Percentiles rank a stretch among this genome's conserved stretches.
phyloP scores from a whole-genome alignment of 768 basidiomycete genomes.

The Pulveroboletus sp. region DNA sequence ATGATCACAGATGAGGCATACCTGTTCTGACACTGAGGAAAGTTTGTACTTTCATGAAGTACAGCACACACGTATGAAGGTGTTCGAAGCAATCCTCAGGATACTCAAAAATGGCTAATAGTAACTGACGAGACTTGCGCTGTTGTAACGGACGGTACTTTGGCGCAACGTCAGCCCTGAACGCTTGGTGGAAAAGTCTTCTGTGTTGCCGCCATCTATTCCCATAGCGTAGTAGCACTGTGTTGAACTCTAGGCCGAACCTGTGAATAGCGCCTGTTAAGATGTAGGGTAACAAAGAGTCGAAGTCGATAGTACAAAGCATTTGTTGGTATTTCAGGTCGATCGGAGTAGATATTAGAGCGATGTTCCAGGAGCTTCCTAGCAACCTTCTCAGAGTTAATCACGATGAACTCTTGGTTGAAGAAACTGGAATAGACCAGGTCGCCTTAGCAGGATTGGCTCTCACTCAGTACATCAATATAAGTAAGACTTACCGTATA shows the following conservation, averaged over 20 bases:
- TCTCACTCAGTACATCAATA: background rate
- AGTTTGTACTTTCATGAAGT: background rate
- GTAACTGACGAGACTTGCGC: slow-evolving; percentile 26
- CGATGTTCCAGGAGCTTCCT: slow-evolving; percentile 26
- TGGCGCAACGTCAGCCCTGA: slow-evolving; percentile 23
- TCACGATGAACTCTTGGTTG: slow-evolving; percentile 23
- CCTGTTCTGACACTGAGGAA: slow-evolving; percentile 8
- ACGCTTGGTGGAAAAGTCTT: slow-evolving; percentile 35
- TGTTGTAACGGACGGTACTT: slow-evolving; percentile 33
- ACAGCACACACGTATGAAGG: slow-evolving; percentile 12
- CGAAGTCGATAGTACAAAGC: slow-evolving; percentile 14
- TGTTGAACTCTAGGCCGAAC: slow-evolving; percentile 35
- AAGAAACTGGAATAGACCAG: slow-evolving; percentile 25
- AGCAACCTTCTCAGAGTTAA: slow-evolving; percentile 25
- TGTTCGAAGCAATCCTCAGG: slow-evolving; percentile 25
- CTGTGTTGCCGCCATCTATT: slow-evolving; percentile 36
- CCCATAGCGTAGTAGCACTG: slow-evolving; percentile 35
- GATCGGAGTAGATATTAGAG: slow-evolving; percentile 30
- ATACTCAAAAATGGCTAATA: slow-evolving; percentile 26
- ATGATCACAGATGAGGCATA: slow-evolving; percentile 29
- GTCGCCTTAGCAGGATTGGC: slow-evolving; percentile 17
- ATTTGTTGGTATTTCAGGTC: slow-evolving; percentile 25
- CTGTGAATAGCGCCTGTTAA: slow-evolving; percentile 5
- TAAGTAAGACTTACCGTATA: slow-evolving; percentile 10
- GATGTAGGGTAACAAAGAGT: background rate